A percentile compares a stretch with the other conserved stretches of the same genome.
Evolutionary conservation across 2,329 filamentous ascomycete genomes (phyloP).

Genomic region (Davidsoniella neocaledoniae): DNA sequence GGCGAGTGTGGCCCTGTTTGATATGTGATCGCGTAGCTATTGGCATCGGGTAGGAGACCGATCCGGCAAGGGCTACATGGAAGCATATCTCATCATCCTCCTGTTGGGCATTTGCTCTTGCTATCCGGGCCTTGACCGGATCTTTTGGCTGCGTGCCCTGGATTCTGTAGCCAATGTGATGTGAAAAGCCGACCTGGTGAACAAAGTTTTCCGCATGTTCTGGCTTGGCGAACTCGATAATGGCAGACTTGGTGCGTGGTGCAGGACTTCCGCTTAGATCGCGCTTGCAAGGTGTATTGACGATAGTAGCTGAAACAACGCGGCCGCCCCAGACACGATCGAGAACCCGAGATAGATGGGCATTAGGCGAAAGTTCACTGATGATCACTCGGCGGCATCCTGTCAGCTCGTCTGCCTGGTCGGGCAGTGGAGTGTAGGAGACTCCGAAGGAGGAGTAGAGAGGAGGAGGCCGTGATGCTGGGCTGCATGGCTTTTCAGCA

Average conservation of each 20-base stretch:
- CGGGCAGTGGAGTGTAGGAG: too few relatives aligned
- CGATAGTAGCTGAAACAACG: slow-evolving; percentile 2
- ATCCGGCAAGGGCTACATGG: neutral
- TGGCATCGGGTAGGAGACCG: slow-evolving; percentile 8
- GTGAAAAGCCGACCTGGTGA: neutral
- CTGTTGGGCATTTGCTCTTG: neutral
- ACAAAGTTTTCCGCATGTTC: slow-evolving; percentile 1
- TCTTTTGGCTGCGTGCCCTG: neutral
- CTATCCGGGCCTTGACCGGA: neutral
- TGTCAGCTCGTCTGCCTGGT: too few relatives aligned
- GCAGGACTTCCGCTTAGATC: neutral
- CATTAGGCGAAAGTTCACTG: slow-evolving; percentile 15
- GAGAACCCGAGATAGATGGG: slow-evolving; percentile 6
- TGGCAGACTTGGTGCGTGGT: neutral
- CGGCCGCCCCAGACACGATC: slow-evolving; percentile 10
- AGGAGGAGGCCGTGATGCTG: too few relatives aligned
- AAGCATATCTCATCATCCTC: neutral
- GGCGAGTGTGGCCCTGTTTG: slow-evolving; percentile 9
- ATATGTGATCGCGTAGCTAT: slow-evolving; percentile 5
- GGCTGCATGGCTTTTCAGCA: too few relatives aligned
- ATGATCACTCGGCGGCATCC: slow-evolving; percentile 16
- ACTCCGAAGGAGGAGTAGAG: too few relatives aligned
- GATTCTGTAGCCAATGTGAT: neutral
- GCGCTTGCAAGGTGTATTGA: neutral
- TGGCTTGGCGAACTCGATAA: slow-evolving; percentile 9